These are phyloP conservation scores for Stemphylium beticola DNA, from an alignment of 2,329 filamentous ascomycete genomes.

Conservation along the genomic window DNA sequence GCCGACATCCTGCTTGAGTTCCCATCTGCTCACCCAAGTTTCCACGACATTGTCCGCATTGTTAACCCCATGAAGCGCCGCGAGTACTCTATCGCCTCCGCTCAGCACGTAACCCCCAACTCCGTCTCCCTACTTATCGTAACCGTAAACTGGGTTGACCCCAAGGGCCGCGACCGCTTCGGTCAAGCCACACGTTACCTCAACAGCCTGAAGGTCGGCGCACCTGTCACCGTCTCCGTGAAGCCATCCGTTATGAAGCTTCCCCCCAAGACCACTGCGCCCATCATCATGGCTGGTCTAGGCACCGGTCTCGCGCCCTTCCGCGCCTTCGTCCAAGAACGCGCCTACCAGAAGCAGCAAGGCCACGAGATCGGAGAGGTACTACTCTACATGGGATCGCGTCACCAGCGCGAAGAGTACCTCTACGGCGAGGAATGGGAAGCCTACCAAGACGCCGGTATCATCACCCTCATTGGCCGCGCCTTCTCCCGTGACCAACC, in stretches of 20 bases:
- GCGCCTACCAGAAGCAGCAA: constrained; percentile 96
- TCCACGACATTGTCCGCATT: constrained; percentile 87
- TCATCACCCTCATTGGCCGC: constrained; percentile 90
- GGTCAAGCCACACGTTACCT: constrained; percentile 95
- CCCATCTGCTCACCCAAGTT: constrained; percentile 82
- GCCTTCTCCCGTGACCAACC: constrained; percentile 97
- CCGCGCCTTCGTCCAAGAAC: constrained; percentile 98
- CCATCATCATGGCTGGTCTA: constrained; percentile 98
- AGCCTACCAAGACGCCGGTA: constrained; percentile 91
- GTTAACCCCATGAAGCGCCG: constrained; percentile 92
- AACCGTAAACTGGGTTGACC: constrained; percentile 93
- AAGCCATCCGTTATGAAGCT: constrained; percentile 99
- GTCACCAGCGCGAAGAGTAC: constrained; percentile 98
- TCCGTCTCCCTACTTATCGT: constrained; percentile 96
- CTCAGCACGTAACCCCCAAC: constrained; percentile 89
- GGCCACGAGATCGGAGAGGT: constrained; percentile 94
- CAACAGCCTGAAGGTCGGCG: constrained; percentile 73
- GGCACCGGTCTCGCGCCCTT: constrained; percentile 98
- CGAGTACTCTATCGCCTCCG: constrained; percentile 99
- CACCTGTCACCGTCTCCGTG: constrained; percentile 86
- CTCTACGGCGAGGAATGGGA: constrained; percentile 99
- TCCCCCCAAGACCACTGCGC: constrained; percentile 83
- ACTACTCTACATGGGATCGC: constrained; percentile 93
- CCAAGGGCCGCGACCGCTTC: constrained; percentile 83
- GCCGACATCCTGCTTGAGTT: constrained; percentile 91